Conservation (phyloP, 345 rosid species). For the Salix arbutifolia region DNA sequence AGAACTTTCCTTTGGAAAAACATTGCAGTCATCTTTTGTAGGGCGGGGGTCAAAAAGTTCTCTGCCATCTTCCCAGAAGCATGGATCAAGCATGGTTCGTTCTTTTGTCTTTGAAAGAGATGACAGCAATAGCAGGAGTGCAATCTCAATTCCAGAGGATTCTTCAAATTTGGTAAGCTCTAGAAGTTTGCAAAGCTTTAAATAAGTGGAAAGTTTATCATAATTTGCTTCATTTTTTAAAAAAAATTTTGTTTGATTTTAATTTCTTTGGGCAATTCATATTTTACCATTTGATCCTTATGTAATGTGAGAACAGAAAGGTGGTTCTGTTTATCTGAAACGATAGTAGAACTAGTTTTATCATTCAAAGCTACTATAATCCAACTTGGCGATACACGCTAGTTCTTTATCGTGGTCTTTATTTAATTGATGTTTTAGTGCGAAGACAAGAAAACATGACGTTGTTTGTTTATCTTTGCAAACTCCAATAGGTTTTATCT, state of each 20-base stretch:
- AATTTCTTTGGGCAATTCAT: neutral
- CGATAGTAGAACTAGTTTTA: neutral
- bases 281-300: neutral
- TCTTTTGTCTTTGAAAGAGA: conserved; percentile 82
- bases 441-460: neutral
- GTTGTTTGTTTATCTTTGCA: conserved; percentile 3
- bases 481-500: neutral
- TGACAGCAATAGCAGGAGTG: conserved; percentile 54
- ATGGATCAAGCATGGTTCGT: conserved; percentile 50
- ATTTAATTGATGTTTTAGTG: neutral
- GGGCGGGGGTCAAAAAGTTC: conserved; percentile 52
- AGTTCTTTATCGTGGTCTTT: neutral
- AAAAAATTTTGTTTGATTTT: neutral
- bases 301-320: neutral
- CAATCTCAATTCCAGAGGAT: conserved; percentile 46
- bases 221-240: neutral
- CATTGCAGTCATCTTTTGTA: conserved; percentile 80
- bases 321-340: neutral
- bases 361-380: neutral
- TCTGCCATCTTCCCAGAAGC: conserved; percentile 50
- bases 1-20: conserved; percentile 11
- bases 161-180: conserved; percentile 54
- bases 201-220: neutral
- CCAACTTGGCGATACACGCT: neutral
- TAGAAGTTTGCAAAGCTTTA: conserved; percentile 2